phyloP scores from a whole-genome alignment of 805 yeast species.

The Hanseniaspora singularis region DNA sequence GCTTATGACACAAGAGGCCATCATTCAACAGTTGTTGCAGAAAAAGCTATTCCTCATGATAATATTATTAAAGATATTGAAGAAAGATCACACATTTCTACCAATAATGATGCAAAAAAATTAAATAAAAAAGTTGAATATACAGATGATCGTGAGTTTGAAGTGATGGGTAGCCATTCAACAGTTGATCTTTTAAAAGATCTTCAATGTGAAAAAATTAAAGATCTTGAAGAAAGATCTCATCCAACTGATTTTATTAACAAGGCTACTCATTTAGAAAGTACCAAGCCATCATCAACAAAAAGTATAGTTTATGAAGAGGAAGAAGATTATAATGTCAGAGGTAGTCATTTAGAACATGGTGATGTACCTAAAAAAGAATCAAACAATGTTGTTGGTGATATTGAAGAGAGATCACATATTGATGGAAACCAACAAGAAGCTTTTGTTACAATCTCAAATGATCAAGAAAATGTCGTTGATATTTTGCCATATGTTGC shows the following conservation, averaged over 20 bases:
- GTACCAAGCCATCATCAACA: too few species aligned
- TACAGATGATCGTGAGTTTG: neutral
- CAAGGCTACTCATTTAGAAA: too few species aligned
- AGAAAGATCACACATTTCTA: too few species aligned
- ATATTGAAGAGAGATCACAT: neutral
- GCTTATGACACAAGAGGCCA: neutral
- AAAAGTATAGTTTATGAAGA: too few species aligned
- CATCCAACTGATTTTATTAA: too few species aligned
- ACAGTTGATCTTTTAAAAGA: neutral
- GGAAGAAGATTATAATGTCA: too few species aligned
- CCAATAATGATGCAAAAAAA: neutral
- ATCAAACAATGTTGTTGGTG: neutral
- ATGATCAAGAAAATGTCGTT: neutral
- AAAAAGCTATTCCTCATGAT: neutral
- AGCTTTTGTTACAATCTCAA: neutral
- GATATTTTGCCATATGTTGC: constrained; percentile 10
- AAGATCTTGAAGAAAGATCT: too few species aligned
- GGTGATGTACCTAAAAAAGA: neutral
- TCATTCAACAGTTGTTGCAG: neutral
- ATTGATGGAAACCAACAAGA: too few species aligned
- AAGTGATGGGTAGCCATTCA: neutral
- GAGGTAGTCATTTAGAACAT: too few species aligned
- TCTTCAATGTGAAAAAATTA: too few species aligned
- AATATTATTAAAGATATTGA: neutral
- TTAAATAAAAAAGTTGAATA: too few species aligned